Conservation (phyloP, 306 rosid genomes). For the Acacia confusa region DNA sequence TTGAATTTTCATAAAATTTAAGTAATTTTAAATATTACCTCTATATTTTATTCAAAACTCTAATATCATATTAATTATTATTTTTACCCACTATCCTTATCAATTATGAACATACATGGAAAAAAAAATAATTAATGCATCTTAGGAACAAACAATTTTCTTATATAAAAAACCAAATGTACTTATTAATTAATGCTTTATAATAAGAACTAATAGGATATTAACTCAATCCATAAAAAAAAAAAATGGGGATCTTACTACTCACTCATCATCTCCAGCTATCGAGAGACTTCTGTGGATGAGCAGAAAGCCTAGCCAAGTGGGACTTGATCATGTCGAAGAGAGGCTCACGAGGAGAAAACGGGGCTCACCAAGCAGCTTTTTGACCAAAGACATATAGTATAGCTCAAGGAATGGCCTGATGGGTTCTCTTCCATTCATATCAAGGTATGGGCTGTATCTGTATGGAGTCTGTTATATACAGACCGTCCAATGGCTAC, state of each 20-base stretch:
- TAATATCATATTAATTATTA: too few species aligned
- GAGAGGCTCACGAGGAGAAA: background rate
- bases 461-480: background rate
- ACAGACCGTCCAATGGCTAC: background rate
- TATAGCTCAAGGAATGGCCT: background rate
- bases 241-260: background rate
- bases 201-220: too few species aligned
- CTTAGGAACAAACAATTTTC: too few species aligned
- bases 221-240: too few species aligned
- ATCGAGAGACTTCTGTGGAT: background rate
- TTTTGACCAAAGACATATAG: background rate
- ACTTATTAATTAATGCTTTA: too few species aligned
- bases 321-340: background rate
- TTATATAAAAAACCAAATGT: too few species aligned
- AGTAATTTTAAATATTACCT: too few species aligned
- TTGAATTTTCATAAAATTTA: too few species aligned
- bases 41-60: too few species aligned
- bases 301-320: background rate
- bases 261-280: background rate
- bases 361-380: background rate
- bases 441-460: background rate
- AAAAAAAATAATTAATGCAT: too few species aligned
- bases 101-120: too few species aligned
- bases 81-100: too few species aligned
- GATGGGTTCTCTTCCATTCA: background rate